Percentiles rank a stretch among this genome's conserved stretches.
Evolutionary conservation across 148 eudicot genomes (phyloP).

Genomic region (Rhododendron mucronatum): DNA sequence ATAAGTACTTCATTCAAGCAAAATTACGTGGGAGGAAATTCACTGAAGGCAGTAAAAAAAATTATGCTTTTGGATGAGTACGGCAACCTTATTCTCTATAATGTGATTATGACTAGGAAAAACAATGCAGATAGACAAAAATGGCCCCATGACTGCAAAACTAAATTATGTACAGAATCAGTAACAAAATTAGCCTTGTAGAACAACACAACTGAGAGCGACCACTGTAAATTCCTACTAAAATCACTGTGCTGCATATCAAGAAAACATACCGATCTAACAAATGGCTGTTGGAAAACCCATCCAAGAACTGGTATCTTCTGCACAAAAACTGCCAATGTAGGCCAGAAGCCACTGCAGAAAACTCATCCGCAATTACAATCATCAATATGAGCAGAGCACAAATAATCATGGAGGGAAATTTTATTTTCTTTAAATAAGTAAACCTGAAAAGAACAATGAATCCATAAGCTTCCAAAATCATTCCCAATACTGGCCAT

Average conservation of each 20-base stretch:
- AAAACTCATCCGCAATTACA: slow-evolving; percentile 2
- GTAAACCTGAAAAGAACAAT: slow-evolving; percentile 85
- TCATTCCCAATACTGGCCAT: slow-evolving; percentile 94
- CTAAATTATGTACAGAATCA: not conserved
- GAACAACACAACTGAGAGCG: not conserved
- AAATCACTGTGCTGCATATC: not conserved
- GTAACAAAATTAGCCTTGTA: not conserved
- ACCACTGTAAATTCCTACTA: not conserved
- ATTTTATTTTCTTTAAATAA: not conserved
- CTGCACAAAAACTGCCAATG: slow-evolving; percentile 76
- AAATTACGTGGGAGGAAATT: not conserved
- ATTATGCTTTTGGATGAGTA: not conserved
- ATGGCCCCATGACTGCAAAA: not conserved
- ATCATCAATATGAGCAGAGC: not conserved
- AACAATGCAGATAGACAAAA: not conserved
- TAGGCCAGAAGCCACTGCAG: slow-evolving; percentile 98
- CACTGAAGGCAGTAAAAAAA: not conserved
- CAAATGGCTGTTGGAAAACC: slow-evolving; percentile 79
- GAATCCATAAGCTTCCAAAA: slow-evolving; percentile 85
- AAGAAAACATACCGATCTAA: slow-evolving; percentile 71
- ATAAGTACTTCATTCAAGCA: not conserved
- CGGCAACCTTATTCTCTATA: not conserved
- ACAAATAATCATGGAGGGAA: not conserved
- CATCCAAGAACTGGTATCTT: slow-evolving; percentile 90
- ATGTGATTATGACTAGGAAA: not conserved